Evolutionary conservation across 2,329 filamentous ascomycete species (phyloP), one percentile per base, ranked within the genome.

Genomic region (Neonectria hederae): DNA sequence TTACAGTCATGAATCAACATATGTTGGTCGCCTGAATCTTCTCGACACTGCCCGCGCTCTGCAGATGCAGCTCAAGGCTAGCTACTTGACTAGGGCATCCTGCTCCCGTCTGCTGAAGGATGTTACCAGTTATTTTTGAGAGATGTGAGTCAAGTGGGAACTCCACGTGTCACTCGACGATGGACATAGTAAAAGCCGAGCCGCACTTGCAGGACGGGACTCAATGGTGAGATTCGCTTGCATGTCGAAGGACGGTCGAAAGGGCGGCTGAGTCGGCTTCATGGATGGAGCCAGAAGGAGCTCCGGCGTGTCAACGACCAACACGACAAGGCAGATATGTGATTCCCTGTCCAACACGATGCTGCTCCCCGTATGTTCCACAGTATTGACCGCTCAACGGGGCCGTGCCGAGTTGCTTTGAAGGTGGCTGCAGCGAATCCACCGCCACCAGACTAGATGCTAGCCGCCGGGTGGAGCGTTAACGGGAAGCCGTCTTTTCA

Each of bases 131-230:
- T n/a, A 45, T 60, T 49, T 54, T 48, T 60, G 57, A 48, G 51
- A 30, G 30, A 60, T 54, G 52, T 54, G 42, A 60, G 49, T 40
- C 57, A 46, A 54, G 57, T 60, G 57, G 51, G 42, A 60, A 60
- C 57, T 54, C 57, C 57, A 60, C 49, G 57, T 60, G 57, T 60
- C 57, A 54, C 51, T 60, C 42, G 56, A 54, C 49, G 46, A 54
- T 54, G 30, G 57, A 30, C 43, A 60, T 48, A 38, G 49, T 28
- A n/a, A 40, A 28, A 48, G 40, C 43, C 40, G 56, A 59, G 56
- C 38, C 48, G 57, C 49, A 52, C 40, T 48, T 46, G 40, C 57
- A 54, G 57, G 32, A 40, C 28, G 35, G 35, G 35, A 53, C 48
- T 46, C 38, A 19, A 21, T 21, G 22, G 5, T 22, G 35, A 45